Evolutionary conservation across 805 yeast species (phyloP), one percentile per base, ranked within the genome.

Genomic region (Metschnikowia henanensis): DNA sequence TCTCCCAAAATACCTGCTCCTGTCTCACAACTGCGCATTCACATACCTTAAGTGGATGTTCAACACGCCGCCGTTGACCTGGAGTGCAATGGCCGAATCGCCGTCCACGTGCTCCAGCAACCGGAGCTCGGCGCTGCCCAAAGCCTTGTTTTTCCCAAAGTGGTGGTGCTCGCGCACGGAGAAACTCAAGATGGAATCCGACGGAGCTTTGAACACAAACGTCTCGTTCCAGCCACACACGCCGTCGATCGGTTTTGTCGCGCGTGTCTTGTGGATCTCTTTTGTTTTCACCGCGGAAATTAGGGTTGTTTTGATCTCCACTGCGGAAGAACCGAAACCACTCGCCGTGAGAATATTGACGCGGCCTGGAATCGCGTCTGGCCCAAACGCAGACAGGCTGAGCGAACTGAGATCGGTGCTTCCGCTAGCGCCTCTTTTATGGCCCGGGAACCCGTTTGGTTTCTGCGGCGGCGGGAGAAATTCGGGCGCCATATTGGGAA

Each of bases 91-190:
- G 34, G 75, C 74, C 17, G 75, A 76, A 17, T 65, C 61, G 25
- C 63, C 68, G 50, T 78, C 79, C 35, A 69, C 53, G n/a, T 66
- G 73, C 15, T 83, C 83, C 31, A 65, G 57, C 49, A 87, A 65
- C 10, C 66, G 63, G 23, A 88, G 55, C 30, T 77, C 70, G 7
- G 80, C 81, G 36, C 72, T 72, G 10, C 85, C 95, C 31, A 89
- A 43, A 44, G 79, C 86, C 21, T 70, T 68, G 52, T 79, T 83
- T 57, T 84, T 82, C 30, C 95, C 90, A 53, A 91, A 75, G 2
- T 80, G 76, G 60, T 87, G 94, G 57, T 79, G 85, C 26, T 82
- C 80, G 32, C 79, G 71, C 21, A 87, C 78, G 31, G 73, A 72
- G 56, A 92, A 78, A 3, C 79, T 67, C 32, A 91, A 56, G 42